Evolutionary conservation across 225 moss, liverwort and hornwort genomes (phyloP), one percentile per base, ranked within the genome.

Genomic region (Lunularia cruciata): DNA sequence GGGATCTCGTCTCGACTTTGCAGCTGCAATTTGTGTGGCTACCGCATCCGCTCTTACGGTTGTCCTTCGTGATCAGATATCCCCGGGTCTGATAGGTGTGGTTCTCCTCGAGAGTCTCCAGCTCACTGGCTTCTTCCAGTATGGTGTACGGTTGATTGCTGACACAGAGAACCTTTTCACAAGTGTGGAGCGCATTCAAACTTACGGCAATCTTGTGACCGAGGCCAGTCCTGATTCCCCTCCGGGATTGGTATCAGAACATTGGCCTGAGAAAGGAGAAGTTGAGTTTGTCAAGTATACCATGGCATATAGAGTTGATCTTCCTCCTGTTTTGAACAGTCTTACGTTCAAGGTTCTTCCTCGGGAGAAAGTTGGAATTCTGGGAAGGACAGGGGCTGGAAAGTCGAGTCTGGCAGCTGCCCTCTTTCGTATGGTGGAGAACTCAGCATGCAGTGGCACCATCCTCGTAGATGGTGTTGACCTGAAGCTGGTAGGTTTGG

Each of bases 311-410:
- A 85, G 93, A 65, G 83, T 80, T 25, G 92, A 93, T 68, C 92
- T 98, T 64, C 87, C 77, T 70, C 74, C 87, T 63, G 95, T 92
- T 8, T 77, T 96, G 51, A 90, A 92, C 47, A 83, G 89, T 68
- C 80, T 98, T 2, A 81, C 89, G 67, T 98, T 98, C 70, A 88
- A 82, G 83, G 94, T 94, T 37, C 68, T 72, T 23, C 73, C 90
- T 6, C 77, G 83, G 52, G 92, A 91, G 78, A 98, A 98, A 72
- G 71, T 98, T 75, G 96, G 96, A 55, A 91, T 98, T 58, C 76
- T 98, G 60, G 96, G 96, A 32, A 83, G 96, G 74, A 98, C 96
- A 33, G 96, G 96, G 63, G 93, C 93, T 58, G 96, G 96, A 46
- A 98, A 98, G 74, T 92, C 93, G 4, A 92, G 90, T 51, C 83